A percentile compares a stretch with the other conserved stretches of the same genome.
These are phyloP conservation scores for Yamadazyma buinensis DNA, from an alignment of 1,139 yeast species.

Conservation along the genomic window DNA sequence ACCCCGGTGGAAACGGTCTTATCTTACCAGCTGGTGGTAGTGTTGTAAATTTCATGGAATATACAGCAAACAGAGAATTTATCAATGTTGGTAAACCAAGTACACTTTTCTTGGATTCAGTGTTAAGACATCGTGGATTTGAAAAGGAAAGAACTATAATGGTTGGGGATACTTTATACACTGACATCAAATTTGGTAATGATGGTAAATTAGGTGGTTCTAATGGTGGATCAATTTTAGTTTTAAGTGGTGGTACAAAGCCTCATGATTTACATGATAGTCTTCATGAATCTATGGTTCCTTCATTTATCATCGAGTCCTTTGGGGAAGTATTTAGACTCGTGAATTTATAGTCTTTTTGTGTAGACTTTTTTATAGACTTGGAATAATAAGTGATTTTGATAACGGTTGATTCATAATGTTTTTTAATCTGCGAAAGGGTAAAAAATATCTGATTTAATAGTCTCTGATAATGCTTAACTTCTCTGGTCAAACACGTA, in stretches of 20 bases:
- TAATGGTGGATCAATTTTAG: conserved; percentile 32
- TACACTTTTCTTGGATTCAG: conserved; percentile 25
- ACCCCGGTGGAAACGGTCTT: conserved; percentile 38
- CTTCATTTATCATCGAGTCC: conserved; percentile 28
- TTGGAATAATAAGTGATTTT: too few species aligned
- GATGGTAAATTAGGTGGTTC: conserved; percentile 33
- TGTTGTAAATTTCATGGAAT: conserved; percentile 37
- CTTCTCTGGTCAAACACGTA: conserved; percentile 62
- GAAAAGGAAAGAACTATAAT: conserved; percentile 28
- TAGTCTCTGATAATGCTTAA: conserved; percentile 34
- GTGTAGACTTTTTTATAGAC: too few species aligned
- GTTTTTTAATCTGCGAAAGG: neutral
- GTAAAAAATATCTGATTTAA: too few species aligned
- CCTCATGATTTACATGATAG: conserved; percentile 19
- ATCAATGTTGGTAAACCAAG: conserved; percentile 42
- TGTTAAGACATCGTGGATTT: conserved; percentile 25
- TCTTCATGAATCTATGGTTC: conserved; percentile 21
- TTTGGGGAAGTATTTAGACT: conserved; percentile 25
- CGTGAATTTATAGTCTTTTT: conserved; percentile 2
- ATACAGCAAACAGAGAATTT: conserved; percentile 30
- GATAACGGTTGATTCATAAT: too few species aligned
- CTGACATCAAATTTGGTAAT: conserved; percentile 43
- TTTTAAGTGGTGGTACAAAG: conserved; percentile 37
- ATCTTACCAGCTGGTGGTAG: conserved; percentile 43
- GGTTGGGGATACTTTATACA: conserved; percentile 44